Conservation (phyloP, 2,329 filamentous ascomycete species). For the Juglanconis sp. region DNA sequence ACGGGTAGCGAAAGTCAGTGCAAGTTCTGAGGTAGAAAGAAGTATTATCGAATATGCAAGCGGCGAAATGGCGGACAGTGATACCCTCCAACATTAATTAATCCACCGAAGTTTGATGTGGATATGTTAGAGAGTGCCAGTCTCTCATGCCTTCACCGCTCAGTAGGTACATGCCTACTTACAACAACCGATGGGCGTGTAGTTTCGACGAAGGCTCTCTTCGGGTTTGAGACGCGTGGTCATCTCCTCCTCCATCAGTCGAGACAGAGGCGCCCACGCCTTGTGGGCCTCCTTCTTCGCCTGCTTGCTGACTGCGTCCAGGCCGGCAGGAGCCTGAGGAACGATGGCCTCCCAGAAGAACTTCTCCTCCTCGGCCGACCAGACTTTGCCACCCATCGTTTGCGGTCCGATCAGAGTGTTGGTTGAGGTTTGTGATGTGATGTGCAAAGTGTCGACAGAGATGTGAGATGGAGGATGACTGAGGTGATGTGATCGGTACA, state of each 20-base stretch:
- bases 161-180: slow-evolving; percentile 16
- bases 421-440: neutral
- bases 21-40: neutral
- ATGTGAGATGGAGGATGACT: no score
- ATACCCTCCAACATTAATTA: no score
- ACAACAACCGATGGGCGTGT: slow-evolving; percentile 28
- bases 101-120: no score
- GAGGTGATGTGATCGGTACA: no score
- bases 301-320: slow-evolving; percentile 17
- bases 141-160: neutral
- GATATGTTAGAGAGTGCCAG: neutral
- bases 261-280: slow-evolving; percentile 16
- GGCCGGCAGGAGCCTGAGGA: slow-evolving; percentile 26
- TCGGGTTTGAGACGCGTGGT: slow-evolving; percentile 19
- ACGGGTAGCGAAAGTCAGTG: neutral
- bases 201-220: slow-evolving; percentile 21
- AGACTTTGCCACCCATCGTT: slow-evolving; percentile 49
- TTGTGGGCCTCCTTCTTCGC: slow-evolving; percentile 23
- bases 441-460: no score
- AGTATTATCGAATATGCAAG: no score
- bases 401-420: neutral
- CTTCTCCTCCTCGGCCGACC: slow-evolving; percentile 45
- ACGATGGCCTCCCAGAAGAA: slow-evolving; percentile 43
- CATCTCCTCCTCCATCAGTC: neutral
- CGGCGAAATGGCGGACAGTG: no score